Percentiles rank a stretch among this genome's conserved stretches.
Conservation (phyloP, 2,329 filamentous ascomycete species). For the Colletotrichum agaves region DNA sequence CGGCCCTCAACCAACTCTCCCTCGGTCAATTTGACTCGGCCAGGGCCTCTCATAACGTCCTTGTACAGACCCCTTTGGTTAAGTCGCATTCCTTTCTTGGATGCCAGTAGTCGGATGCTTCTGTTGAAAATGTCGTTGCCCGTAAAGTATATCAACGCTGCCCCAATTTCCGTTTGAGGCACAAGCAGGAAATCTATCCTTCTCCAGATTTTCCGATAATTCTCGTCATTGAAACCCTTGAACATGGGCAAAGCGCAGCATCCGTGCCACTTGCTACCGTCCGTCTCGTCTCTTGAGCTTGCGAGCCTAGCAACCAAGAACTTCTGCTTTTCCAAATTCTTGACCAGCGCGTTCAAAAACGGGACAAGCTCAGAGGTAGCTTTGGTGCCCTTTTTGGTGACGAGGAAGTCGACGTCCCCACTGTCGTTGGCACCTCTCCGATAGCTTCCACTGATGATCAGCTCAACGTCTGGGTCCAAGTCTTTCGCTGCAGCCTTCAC, state of each 20-base stretch:
- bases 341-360: constrained; percentile 73
- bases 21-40: constrained; percentile 70
- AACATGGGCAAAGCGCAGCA: constrained; percentile 75
- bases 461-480: constrained; percentile 72
- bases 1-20: constrained; percentile 78
- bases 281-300: constrained; percentile 54
- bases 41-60: constrained; percentile 71
- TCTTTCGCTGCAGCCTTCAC: constrained; percentile 68
- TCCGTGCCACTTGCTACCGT: constrained; percentile 88
- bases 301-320: constrained; percentile 81
- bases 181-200: constrained; percentile 88
- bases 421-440: constrained; percentile 79
- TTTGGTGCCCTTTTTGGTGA: constrained; percentile 73
- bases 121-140: constrained; percentile 96
- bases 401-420: constrained; percentile 86
- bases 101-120: constrained; percentile 82
- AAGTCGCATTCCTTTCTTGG: constrained; percentile 82
- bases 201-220: constrained; percentile 71
- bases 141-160: constrained; percentile 93
- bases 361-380: constrained; percentile 66
- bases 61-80: constrained; percentile 86
- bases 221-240: constrained; percentile 46
- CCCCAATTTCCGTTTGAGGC: constrained; percentile 81
- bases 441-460: constrained; percentile 86
- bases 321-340: constrained; percentile 63